Percentiles rank a stretch among this genome's conserved stretches.
These are phyloP conservation scores for Elaphomyces granulatus DNA, from an alignment of 495 filamentous ascomycete genomes.

Conservation along the genomic window DNA sequence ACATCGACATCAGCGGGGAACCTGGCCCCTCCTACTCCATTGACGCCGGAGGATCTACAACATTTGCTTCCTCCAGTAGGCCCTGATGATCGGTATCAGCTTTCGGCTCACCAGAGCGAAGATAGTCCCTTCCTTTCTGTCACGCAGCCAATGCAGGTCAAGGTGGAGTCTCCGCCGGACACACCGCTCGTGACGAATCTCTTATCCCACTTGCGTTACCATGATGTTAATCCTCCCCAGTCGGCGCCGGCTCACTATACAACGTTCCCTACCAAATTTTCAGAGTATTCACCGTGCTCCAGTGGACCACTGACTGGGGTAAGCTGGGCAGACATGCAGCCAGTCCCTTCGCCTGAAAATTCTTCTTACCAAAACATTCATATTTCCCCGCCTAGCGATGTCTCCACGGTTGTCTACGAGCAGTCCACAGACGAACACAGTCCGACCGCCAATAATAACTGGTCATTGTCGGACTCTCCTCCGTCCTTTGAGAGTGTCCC, in stretches of 20 bases:
- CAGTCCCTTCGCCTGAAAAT: slow-evolving; percentile 28
- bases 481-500: neutral
- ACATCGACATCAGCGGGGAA: slow-evolving; percentile 26
- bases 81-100: slow-evolving; percentile 25
- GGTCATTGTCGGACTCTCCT: slow-evolving; percentile 16
- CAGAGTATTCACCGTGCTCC: slow-evolving; percentile 24
- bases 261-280: slow-evolving; percentile 25
- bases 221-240: slow-evolving; percentile 27
- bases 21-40: slow-evolving; percentile 33
- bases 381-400: slow-evolving; percentile 20
- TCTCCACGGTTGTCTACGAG: slow-evolving; percentile 24
- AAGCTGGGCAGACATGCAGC: slow-evolving; percentile 28
- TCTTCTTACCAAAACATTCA: slow-evolving; percentile 18
- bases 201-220: slow-evolving; percentile 25
- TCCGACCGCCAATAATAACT: slow-evolving; percentile 14
- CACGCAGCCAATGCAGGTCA: slow-evolving; percentile 32
- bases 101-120: slow-evolving; percentile 24
- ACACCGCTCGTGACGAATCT: slow-evolving; percentile 30
- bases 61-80: slow-evolving; percentile 29
- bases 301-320: slow-evolving; percentile 21
- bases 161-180: slow-evolving; percentile 33
- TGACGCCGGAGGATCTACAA: slow-evolving; percentile 33
- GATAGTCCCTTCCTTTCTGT: slow-evolving; percentile 6
- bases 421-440: slow-evolving; percentile 19
- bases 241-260: slow-evolving; percentile 33